A percentile compares a stretch with the other conserved stretches of the same genome.
Conservation (phyloP, 768 basidiomycete genomes). For the Phaeotremella fagi region DNA sequence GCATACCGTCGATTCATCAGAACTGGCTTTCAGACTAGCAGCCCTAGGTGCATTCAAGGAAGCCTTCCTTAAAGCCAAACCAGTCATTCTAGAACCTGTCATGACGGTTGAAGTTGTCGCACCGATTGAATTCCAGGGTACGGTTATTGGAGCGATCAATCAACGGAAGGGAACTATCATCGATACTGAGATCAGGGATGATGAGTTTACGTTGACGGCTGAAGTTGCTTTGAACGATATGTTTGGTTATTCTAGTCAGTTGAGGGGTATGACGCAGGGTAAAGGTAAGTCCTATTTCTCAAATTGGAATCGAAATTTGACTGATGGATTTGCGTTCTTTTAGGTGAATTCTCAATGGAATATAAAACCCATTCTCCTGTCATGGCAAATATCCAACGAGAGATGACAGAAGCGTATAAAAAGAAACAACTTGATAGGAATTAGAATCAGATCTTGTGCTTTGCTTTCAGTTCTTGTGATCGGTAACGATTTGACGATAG, state of each 20-base stretch:
- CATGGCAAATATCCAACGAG: conserved; percentile 76
- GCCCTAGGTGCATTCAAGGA: conserved; percentile 91
- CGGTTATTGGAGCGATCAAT: conserved; percentile 91
- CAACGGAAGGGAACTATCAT: conserved; percentile 86
- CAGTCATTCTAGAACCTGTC: conserved; percentile 91
- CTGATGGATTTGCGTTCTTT: background rate
- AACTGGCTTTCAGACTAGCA: conserved; percentile 87
- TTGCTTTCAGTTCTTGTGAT: no score
- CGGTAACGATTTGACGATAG: no score
- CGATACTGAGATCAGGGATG: conserved; percentile 93
- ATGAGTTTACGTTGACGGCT: conserved; percentile 86
- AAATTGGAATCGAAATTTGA: conserved; percentile 43
- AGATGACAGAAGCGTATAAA: conserved; percentile 78
- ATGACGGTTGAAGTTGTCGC: conserved; percentile 98
- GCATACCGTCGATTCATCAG: conserved; percentile 93
- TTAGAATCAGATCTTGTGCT: no score
- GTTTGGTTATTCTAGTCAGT: conserved; percentile 93
- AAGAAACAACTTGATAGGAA: conserved; percentile 60
- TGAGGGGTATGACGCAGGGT: conserved; percentile 91
- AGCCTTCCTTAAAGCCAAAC: conserved; percentile 67
- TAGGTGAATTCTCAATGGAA: conserved; percentile 55
- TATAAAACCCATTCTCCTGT: conserved; percentile 78
- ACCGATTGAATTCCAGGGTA: conserved; percentile 87
- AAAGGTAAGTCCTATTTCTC: conserved; percentile 78
- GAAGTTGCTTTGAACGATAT: conserved; percentile 96